phyloP scores from a whole-genome alignment of 2,329 filamentous ascomycete genomes.

The Sporothrix humicola region DNA sequence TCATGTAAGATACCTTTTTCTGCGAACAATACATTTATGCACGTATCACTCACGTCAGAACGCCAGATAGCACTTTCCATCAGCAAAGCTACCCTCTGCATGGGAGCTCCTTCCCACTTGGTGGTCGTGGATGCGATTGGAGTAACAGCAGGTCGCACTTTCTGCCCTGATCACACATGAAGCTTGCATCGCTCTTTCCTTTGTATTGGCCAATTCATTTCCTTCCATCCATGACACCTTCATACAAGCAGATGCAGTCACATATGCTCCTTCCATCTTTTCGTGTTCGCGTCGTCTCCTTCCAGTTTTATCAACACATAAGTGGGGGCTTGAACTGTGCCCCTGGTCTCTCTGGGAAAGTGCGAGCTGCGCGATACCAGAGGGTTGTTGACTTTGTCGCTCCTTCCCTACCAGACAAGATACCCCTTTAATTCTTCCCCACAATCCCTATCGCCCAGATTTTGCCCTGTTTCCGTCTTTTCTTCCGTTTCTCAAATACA shows the following conservation, averaged over 20 bases:
- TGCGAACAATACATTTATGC: neutral
- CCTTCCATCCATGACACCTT: no score
- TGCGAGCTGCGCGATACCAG: slow-evolving; percentile 11
- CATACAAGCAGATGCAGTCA: no score
- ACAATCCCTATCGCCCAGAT: neutral
- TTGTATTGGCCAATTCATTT: no score
- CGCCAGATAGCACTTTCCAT: neutral
- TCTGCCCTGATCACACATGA: neutral
- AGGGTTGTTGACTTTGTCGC: neutral
- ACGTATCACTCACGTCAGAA: slow-evolving; percentile 10
- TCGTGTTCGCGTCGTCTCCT: slow-evolving; percentile 5
- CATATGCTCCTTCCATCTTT: neutral
- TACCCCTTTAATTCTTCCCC: slow-evolving; percentile 16
- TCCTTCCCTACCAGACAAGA: slow-evolving; percentile 8
- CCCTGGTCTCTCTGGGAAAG: slow-evolving; percentile 12
- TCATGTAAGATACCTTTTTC: neutral
- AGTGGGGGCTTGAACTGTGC: slow-evolving; percentile 12
- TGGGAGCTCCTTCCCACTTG: neutral
- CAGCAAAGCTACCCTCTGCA: neutral
- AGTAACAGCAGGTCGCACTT: neutral
- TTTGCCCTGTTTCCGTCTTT: neutral
- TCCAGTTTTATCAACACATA: slow-evolving; percentile 4
- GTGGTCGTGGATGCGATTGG: neutral
- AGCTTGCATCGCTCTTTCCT: neutral
- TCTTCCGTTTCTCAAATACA: neutral